A percentile compares a stretch with the other conserved stretches of the same genome.
phyloP scores from a whole-genome alignment of 208 protist species.

The Trypanosoma mega region DNA sequence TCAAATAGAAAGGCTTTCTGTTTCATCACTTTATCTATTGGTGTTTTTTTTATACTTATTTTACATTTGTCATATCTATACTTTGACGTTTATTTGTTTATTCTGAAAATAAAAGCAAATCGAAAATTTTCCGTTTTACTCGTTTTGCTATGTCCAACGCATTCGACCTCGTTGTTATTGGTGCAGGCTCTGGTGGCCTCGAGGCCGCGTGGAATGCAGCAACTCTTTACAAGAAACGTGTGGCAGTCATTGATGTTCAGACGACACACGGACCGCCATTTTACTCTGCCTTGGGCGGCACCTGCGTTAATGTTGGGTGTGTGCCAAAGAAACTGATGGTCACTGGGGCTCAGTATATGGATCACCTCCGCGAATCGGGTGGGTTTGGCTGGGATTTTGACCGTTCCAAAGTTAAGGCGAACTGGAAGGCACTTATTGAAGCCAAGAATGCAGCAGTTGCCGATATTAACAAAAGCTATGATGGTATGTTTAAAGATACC shows the following conservation, averaged over 20 bases:
- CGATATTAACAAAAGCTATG: slow-evolving; percentile 91
- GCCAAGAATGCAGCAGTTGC: slow-evolving; percentile 86
- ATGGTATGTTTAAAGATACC: slow-evolving; percentile 86
- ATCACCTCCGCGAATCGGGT: slow-evolving; percentile 68
- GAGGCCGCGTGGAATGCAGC: slow-evolving; percentile 87
- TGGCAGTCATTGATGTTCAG: slow-evolving; percentile 86
- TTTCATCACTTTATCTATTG: not conserved
- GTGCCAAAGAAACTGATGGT: slow-evolving; percentile 91
- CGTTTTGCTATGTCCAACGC: slow-evolving; percentile 49
- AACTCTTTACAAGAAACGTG: slow-evolving; percentile 81
- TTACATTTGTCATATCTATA: slow-evolving; percentile 1
- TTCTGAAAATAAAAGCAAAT: no score
- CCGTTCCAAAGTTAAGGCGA: slow-evolving; percentile 37
- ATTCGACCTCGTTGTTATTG: slow-evolving; percentile 91
- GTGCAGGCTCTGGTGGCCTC: slow-evolving; percentile 85
- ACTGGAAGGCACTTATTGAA: slow-evolving; percentile 87
- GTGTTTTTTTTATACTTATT: slow-evolving; percentile 5
- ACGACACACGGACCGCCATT: slow-evolving; percentile 71
- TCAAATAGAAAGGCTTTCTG: no score
- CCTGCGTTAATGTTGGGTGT: slow-evolving; percentile 87
- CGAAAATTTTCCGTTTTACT: slow-evolving; percentile 49
- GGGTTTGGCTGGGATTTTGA: slow-evolving; percentile 86
- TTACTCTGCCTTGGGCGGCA: slow-evolving; percentile 79
- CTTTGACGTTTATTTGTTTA: not conserved
- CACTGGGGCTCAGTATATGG: slow-evolving; percentile 82